Conservation (phyloP, 495 filamentous ascomycete species). For the Podospora sp. region DNA sequence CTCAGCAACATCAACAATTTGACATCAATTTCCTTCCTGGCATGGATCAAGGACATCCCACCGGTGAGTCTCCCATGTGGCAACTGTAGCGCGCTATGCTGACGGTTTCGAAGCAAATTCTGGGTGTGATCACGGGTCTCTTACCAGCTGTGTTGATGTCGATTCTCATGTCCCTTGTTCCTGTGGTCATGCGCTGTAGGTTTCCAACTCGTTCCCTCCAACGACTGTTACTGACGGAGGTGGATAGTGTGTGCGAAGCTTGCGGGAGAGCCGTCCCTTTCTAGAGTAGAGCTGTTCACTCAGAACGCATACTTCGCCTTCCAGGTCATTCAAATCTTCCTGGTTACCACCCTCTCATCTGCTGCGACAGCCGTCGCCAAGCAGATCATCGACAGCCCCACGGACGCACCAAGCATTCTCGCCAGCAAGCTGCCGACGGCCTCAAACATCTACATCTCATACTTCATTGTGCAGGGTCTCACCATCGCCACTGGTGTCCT, state of each 20-base stretch:
- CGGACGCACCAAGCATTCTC: constrained; percentile 62
- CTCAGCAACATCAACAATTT: constrained; percentile 85
- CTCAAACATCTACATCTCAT: constrained; percentile 94
- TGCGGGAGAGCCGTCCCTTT: constrained; percentile 74
- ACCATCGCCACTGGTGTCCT: constrained; percentile 76
- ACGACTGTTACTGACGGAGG: background rate
- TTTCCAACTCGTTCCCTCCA: constrained; percentile 18
- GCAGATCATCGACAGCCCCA: constrained; percentile 67
- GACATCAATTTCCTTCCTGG: constrained; percentile 63
- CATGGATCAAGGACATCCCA: constrained; percentile 76
- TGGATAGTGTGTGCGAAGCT: constrained; percentile 66
- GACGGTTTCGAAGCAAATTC: constrained; percentile 43
- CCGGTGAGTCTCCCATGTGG: constrained; percentile 17
- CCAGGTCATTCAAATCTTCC: constrained; percentile 93
- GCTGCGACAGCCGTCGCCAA: constrained; percentile 67
- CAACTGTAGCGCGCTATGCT: background rate
- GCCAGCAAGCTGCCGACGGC: constrained; percentile 75
- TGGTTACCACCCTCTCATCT: constrained; percentile 79
- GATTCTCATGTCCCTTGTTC: constrained; percentile 86
- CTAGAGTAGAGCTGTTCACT: constrained; percentile 79
- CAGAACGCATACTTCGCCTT: constrained; percentile 95
- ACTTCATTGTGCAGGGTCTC: constrained; percentile 91
- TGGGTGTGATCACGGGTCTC: constrained; percentile 83
- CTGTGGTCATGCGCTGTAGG: constrained; percentile 70
- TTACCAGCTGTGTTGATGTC: constrained; percentile 79